These are phyloP conservation scores for Fragaria ananassa DNA, from an alignment of 306 rosid species.

Conservation along the genomic window DNA sequence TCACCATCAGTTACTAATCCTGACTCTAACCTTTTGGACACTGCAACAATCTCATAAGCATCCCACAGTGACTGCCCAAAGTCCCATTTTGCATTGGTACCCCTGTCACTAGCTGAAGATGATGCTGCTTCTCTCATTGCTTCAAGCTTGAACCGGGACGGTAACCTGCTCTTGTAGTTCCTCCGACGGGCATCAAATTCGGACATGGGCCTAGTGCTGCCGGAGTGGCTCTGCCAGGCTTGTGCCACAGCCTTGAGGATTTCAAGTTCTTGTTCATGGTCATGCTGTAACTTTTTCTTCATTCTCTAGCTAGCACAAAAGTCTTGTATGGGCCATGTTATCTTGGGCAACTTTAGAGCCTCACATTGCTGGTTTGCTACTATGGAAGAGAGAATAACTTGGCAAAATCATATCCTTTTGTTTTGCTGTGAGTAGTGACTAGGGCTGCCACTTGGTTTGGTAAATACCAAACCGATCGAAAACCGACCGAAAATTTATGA, in stretches of 20 bases:
- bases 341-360: slow-evolving; percentile 36
- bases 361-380: slow-evolving; percentile 21
- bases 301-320: slow-evolving; percentile 4
- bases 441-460: too few species aligned
- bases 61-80: slow-evolving; percentile 84
- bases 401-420: slow-evolving; percentile 7
- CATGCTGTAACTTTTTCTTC: slow-evolving; percentile 48
- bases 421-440: background rate
- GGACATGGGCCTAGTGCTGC: slow-evolving; percentile 41
- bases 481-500: too few species aligned
- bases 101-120: background rate
- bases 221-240: slow-evolving; percentile 66
- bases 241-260: slow-evolving; percentile 90
- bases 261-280: slow-evolving; percentile 42
- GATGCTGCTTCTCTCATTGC: slow-evolving; percentile 29
- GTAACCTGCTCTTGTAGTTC: slow-evolving; percentile 38
- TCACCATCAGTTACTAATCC: slow-evolving; percentile 45
- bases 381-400: background rate
- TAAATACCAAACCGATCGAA: too few species aligned
- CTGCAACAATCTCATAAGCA: slow-evolving; percentile 78
- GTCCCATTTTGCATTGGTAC: slow-evolving; percentile 43
- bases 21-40: slow-evolving; percentile 64
- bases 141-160: slow-evolving; percentile 67
- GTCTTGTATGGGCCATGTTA: slow-evolving; percentile 35
- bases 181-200: slow-evolving; percentile 60